A percentile compares a stretch with the other conserved stretches of the same genome.
These are phyloP conservation scores for Tylopilus sp. DNA, from an alignment of 1,284 basidiomycete species.

Conservation along the genomic window DNA sequence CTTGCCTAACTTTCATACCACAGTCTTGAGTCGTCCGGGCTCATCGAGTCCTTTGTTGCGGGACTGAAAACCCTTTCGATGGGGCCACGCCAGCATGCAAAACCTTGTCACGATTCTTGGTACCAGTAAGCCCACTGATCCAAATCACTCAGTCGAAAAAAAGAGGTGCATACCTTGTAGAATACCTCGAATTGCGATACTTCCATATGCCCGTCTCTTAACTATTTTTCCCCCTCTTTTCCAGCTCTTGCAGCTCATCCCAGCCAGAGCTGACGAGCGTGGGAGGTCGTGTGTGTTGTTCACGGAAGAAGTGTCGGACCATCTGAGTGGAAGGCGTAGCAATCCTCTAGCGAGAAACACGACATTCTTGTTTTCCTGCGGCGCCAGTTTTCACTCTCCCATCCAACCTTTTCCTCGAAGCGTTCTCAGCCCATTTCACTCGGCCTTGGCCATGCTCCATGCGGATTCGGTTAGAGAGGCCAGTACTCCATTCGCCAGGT, in stretches of 20 bases:
- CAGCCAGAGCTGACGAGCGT: conserved; percentile 54
- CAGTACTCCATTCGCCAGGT: conserved; percentile 22
- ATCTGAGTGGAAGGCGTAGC: conserved; percentile 51
- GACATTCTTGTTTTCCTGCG: conserved; percentile 36
- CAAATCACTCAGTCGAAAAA: background rate
- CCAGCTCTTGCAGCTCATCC: conserved; percentile 64
- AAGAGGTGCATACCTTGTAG: conserved; percentile 46
- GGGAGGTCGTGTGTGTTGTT: conserved; percentile 57
- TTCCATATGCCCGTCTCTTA: conserved; percentile 58
- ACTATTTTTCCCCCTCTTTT: conserved; percentile 60
- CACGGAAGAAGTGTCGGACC: conserved; percentile 64
- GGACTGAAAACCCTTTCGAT: conserved; percentile 52
- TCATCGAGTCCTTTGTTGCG: conserved; percentile 60
- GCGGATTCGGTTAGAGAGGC: conserved; percentile 16
- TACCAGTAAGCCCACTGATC: conserved; percentile 5
- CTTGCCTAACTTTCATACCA: conserved; percentile 65
- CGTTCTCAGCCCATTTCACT: conserved; percentile 20
- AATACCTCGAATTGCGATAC: conserved; percentile 64
- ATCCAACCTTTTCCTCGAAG: conserved; percentile 23
- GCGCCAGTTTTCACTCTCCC: conserved; percentile 34
- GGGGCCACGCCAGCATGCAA: conserved; percentile 58
- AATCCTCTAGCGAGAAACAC: conserved; percentile 21
- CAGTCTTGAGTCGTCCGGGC: conserved; percentile 67
- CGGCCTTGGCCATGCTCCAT: conserved; percentile 26
- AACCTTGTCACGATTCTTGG: conserved; percentile 49